Conservation (phyloP, 345 rosid species). For the Aquilaria sinensis region DNA sequence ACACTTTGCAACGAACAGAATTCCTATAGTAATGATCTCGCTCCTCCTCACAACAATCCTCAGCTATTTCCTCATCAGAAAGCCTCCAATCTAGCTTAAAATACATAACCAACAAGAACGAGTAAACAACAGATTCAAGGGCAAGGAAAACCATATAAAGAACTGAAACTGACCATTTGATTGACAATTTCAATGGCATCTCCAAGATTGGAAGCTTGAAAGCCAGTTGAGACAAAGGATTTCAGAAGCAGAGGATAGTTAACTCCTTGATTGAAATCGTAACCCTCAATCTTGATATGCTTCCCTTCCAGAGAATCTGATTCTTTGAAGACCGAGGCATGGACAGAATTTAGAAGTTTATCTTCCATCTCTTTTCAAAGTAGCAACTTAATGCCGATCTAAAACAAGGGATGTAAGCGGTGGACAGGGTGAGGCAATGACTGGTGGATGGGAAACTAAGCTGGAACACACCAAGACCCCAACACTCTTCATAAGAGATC, state of each 20-base stretch:
- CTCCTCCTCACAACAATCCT: constrained; percentile 73
- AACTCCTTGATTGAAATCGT: constrained; percentile 74
- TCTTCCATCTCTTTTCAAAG: constrained; percentile 33
- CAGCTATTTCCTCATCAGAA: constrained; percentile 49
- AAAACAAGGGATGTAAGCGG: no score
- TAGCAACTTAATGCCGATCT: no score
- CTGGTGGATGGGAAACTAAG: no score
- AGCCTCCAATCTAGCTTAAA: constrained; percentile 96
- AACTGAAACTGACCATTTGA: constrained; percentile 56
- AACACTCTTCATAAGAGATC: no score
- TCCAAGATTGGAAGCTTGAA: constrained; percentile 95
- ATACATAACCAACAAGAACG: neutral
- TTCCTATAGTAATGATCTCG: constrained; percentile 49
- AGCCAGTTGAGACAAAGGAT: constrained; percentile 81
- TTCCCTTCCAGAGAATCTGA: constrained; percentile 70
- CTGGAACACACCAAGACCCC: no score
- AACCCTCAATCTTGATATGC: constrained; percentile 59
- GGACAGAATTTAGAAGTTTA: constrained; percentile 40
- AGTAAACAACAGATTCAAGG: neutral
- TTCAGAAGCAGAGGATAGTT: constrained; percentile 52
- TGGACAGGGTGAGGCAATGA: no score
- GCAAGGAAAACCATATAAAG: neutral
- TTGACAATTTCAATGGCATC: constrained; percentile 76
- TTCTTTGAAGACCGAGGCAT: constrained; percentile 64
- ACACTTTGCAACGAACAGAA: constrained; percentile 76